Percentiles rank a stretch among this genome's conserved stretches.
These are phyloP conservation scores for Yamadazyma tumulicola DNA, from an alignment of 805 yeast species.

Conservation along the genomic window DNA sequence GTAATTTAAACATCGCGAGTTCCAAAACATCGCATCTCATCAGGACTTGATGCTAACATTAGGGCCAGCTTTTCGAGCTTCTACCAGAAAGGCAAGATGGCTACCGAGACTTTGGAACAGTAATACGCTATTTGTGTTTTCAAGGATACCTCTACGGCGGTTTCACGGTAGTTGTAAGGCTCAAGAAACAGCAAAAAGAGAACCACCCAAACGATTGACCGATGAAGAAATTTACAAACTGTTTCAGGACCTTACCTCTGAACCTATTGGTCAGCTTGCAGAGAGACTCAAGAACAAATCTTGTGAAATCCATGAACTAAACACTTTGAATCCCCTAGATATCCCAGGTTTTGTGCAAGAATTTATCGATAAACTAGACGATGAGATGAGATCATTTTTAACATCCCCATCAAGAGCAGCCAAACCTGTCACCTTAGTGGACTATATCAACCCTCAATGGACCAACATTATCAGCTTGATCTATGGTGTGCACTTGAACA, in stretches of 20 bases:
- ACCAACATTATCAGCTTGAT: slow-evolving; percentile 18
- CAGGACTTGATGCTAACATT: too few species aligned
- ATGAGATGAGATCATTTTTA: not conserved
- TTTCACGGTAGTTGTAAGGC: too few species aligned
- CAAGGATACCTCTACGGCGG: too few species aligned
- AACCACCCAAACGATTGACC: too few species aligned
- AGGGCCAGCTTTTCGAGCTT: too few species aligned
- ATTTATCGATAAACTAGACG: not conserved
- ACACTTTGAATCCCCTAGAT: not conserved
- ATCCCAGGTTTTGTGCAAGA: not conserved
- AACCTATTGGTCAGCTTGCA: not conserved
- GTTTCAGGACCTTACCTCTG: not conserved
- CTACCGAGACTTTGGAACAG: too few species aligned
- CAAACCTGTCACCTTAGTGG: slow-evolving; percentile 6
- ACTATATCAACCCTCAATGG: slow-evolving; percentile 27
- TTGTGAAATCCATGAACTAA: not conserved
- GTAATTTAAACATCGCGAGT: too few species aligned
- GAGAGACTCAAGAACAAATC: not conserved
- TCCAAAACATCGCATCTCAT: too few species aligned
- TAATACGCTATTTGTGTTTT: too few species aligned
- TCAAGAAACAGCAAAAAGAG: too few species aligned
- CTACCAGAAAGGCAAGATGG: too few species aligned
- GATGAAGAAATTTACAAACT: not conserved
- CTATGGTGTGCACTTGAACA: slow-evolving; percentile 14
- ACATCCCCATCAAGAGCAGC: not conserved